Evolutionary conservation across 140 eudicot species (phyloP).

Genomic region (Senecio squalidus): DNA sequence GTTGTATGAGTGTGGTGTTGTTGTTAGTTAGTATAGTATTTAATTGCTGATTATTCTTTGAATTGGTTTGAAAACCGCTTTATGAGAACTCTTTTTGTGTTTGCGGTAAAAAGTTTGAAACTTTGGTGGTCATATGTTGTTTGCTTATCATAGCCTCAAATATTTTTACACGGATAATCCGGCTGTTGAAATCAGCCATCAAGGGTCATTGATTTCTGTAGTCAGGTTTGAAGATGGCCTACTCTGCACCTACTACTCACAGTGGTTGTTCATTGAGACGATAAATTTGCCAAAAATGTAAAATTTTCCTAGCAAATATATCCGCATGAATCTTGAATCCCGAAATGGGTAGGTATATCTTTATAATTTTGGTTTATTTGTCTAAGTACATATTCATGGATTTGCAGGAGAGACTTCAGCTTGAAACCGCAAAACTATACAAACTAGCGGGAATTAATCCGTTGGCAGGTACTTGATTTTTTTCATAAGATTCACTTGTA

Average conservation of each 20-base stretch:
- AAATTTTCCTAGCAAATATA: not conserved
- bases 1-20: too few species aligned
- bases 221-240: conserved; percentile 32
- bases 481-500: not conserved
- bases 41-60: too few species aligned
- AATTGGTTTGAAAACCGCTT: too few species aligned
- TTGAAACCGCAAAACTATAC: conserved; percentile 90
- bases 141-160: too few species aligned
- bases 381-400: conserved; percentile 8
- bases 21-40: too few species aligned
- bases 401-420: conserved; percentile 80
- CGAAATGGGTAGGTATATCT: not conserved
- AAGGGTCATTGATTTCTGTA: conserved; percentile 1
- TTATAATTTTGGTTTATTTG: not conserved
- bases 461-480: conserved; percentile 56
- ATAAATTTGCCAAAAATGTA: not conserved
- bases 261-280: conserved; percentile 17
- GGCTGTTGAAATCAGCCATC: not conserved
- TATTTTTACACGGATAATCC: not conserved
- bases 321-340: not conserved
- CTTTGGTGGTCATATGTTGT: too few species aligned
- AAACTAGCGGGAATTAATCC: conserved; percentile 91
- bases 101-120: too few species aligned
- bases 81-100: too few species aligned
- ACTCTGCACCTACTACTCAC: conserved; percentile 27